These are phyloP conservation scores for Leccinum uliginosum DNA, from an alignment of 768 basidiomycete species.

Conservation along the genomic window DNA sequence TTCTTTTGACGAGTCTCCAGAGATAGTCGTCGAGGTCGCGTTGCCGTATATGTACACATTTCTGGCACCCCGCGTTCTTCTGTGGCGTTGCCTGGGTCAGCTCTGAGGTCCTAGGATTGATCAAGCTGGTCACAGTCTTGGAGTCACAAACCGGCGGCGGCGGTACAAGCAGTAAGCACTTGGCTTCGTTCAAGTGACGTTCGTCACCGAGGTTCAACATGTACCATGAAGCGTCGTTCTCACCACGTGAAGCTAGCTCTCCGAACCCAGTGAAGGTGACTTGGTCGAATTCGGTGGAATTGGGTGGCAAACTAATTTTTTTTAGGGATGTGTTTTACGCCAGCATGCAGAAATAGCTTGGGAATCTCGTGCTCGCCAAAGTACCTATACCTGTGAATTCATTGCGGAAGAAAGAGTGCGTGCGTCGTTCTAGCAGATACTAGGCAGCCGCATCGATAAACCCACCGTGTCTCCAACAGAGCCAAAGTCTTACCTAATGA, in stretches of 20 bases:
- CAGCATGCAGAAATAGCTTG: neutral
- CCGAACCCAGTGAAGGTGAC: neutral
- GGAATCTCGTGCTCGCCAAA: neutral
- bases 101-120: too few species aligned
- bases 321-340: neutral
- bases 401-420: neutral
- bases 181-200: neutral
- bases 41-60: too few species aligned
- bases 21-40: neutral
- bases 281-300: neutral
- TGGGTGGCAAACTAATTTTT: neutral
- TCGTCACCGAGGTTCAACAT: neutral
- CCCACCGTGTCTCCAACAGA: neutral
- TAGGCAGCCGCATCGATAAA: neutral
- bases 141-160: neutral
- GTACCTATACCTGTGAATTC: neutral
- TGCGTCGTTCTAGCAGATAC: neutral
- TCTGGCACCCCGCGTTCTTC: too few species aligned
- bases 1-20: neutral
- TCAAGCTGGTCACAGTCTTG: too few species aligned
- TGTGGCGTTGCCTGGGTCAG: too few species aligned
- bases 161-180: neutral
- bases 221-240: neutral
- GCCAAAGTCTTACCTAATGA: neutral
- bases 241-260: neutral